These are phyloP conservation scores for Selaginella tamariscina DNA, from an alignment of 75 land plant species.

Conservation along the genomic window DNA sequence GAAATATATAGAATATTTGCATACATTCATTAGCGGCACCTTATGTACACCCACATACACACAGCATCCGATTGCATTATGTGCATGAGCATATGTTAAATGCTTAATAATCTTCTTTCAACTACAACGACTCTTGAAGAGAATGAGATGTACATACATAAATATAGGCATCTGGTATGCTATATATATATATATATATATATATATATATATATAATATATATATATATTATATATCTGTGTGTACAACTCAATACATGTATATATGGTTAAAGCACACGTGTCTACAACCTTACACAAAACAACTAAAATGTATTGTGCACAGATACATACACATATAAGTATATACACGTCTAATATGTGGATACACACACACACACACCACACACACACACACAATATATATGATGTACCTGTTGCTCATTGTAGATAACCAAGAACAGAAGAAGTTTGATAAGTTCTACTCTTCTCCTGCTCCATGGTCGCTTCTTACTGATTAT, in stretches of 20 bases:
- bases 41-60: not conserved
- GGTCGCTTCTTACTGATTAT: not conserved
- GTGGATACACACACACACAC: no score
- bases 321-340: not conserved
- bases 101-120: not conserved
- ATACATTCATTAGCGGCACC: not conserved
- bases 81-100: not conserved
- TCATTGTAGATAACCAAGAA: not conserved
- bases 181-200: slow-evolving; percentile 8
- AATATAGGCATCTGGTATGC: not conserved
- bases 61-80: not conserved
- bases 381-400: no score
- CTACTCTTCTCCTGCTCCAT: not conserved
- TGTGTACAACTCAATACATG: not conserved
- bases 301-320: no score
- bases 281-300: no score
- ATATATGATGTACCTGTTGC: not conserved
- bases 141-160: not conserved
- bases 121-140: not conserved
- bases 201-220: slow-evolving; percentile 13
- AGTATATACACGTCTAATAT: no score
- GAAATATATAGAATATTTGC: no score
- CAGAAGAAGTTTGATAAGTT: not conserved
- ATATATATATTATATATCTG: slow-evolving; percentile 9
- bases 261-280: not conserved